Evolutionary conservation across 23 red algal species (phyloP).

Genomic region (Gracilaria gracilis): DNA sequence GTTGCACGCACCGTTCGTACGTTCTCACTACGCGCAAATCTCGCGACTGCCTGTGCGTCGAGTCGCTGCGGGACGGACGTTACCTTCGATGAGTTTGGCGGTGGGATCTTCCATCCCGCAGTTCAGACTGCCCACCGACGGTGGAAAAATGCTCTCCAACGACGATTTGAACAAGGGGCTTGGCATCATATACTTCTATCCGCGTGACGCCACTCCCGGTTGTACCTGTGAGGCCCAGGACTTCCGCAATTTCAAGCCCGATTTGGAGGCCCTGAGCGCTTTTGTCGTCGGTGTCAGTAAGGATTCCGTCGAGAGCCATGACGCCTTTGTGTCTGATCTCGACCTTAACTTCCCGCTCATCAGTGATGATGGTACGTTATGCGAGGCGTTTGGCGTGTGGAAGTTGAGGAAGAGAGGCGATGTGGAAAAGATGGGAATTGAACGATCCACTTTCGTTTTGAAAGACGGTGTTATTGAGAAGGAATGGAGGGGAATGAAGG

Average conservation of each 20-base stretch:
- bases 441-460: slow-evolving; percentile 73
- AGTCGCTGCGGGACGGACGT: not conserved
- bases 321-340: slow-evolving; percentile 52
- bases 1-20: not conserved
- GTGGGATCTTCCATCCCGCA: slow-evolving; percentile 36
- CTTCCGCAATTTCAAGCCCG: slow-evolving; percentile 46
- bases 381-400: slow-evolving; percentile 76
- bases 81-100: slow-evolving; percentile 11
- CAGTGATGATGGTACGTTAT: slow-evolving; percentile 67
- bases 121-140: slow-evolving; percentile 60
- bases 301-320: slow-evolving; percentile 66
- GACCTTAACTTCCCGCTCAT: slow-evolving; percentile 65
- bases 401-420: slow-evolving; percentile 51
- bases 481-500: slow-evolving; percentile 70
- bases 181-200: slow-evolving; percentile 75
- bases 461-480: slow-evolving; percentile 67
- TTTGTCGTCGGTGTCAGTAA: slow-evolving; percentile 70
- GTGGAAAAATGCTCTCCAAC: slow-evolving; percentile 25
- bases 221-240: slow-evolving; percentile 74
- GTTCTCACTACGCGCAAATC: not conserved
- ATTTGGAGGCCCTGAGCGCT: slow-evolving; percentile 28
- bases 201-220: slow-evolving; percentile 74
- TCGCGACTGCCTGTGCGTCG: not conserved
- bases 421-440: slow-evolving; percentile 41
- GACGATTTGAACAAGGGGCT: slow-evolving; percentile 15